Evolutionary conservation across 352 stramenopile species (phyloP).

Genomic region (Phytophthora pseudosyringae): DNA sequence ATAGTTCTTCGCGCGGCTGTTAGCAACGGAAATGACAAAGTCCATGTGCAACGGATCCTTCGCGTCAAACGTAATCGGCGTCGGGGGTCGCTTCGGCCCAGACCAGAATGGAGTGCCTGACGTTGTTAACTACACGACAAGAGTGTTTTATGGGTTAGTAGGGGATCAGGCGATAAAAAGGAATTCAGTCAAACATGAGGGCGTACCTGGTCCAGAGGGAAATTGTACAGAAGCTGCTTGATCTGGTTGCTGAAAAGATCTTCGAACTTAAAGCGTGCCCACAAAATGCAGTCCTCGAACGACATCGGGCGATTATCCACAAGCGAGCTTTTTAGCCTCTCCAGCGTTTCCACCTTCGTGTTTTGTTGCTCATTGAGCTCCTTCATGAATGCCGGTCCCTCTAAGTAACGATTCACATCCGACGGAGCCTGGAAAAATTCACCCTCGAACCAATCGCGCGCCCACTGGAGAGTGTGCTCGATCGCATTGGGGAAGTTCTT

Average conservation of each 20-base stretch:
- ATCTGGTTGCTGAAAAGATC: conserved; percentile 98
- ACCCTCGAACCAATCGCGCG: conserved; percentile 99
- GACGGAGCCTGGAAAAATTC: conserved; percentile 97
- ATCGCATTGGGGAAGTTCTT: conserved; percentile 99
- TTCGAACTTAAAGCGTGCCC: conserved; percentile 98
- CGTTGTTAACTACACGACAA: conserved; percentile 83
- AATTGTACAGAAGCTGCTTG: conserved; percentile 98
- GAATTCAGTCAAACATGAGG: not conserved
- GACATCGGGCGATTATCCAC: conserved; percentile 91
- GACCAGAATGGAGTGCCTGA: conserved; percentile 99
- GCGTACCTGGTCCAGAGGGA: conserved; percentile 94
- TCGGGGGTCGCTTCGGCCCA: conserved; percentile 96
- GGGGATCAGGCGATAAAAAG: not conserved
- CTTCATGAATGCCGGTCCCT: conserved; percentile 88
- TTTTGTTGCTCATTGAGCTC: conserved; percentile 97
- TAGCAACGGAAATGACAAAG: conserved; percentile 96
- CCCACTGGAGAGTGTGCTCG: conserved; percentile 99
- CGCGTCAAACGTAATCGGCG: conserved; percentile 92
- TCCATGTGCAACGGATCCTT: conserved; percentile 93
- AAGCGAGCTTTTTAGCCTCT: conserved; percentile 93
- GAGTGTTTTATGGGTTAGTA: not conserved
- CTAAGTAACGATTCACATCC: conserved; percentile 96
- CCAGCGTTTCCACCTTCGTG: conserved; percentile 96
- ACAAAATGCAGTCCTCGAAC: conserved; percentile 98
- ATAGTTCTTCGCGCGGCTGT: conserved; percentile 95